Percentiles rank a stretch among this genome's conserved stretches.
These are phyloP conservation scores for Monosporascus sp. DNA, from an alignment of 2,329 filamentous ascomycete genomes.

Conservation along the genomic window DNA sequence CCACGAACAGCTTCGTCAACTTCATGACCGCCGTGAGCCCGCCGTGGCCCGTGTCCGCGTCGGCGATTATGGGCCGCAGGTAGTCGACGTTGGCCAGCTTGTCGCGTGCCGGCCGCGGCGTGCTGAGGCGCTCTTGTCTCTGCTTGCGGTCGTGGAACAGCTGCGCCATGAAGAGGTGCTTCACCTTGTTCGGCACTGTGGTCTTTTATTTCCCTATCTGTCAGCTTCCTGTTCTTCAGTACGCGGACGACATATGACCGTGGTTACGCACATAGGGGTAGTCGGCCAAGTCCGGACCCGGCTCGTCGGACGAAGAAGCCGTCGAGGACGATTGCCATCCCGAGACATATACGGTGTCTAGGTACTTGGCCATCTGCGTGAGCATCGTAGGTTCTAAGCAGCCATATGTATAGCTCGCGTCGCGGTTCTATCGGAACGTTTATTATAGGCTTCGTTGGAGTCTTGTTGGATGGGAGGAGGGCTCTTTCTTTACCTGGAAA, in stretches of 20 bases:
- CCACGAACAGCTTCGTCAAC: constrained; percentile 94
- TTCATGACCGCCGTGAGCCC: constrained; percentile 99
- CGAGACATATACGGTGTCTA: constrained; percentile 97
- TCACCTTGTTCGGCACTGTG: constrained; percentile 96
- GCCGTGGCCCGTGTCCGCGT: constrained; percentile 95
- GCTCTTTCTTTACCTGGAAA: constrained; percentile 60
- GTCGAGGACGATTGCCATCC: constrained; percentile 99
- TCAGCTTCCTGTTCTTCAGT: constrained; percentile 3
- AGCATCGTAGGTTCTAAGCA: constrained; percentile 98
- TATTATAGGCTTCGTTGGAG: not conserved
- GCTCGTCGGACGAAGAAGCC: constrained; percentile 90
- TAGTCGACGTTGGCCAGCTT: constrained; percentile 82
- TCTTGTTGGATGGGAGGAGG: not conserved
- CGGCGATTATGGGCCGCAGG: constrained; percentile 90
- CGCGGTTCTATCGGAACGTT: constrained; percentile 54
- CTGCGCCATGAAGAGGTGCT: constrained; percentile 96
- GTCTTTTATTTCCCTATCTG: constrained; percentile 49
- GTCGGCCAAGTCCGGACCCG: constrained; percentile 94
- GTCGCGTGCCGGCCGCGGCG: constrained; percentile 65
- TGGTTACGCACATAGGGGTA: constrained; percentile 69
- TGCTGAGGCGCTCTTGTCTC: constrained; percentile 83
- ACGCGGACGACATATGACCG: not conserved
- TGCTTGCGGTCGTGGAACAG: constrained; percentile 99
- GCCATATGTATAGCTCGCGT: constrained; percentile 92
- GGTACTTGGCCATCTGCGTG: constrained; percentile 98